Percentiles rank a stretch among this genome's conserved stretches.
These are phyloP conservation scores for Aspergillus tubingensis DNA, from an alignment of 2,329 filamentous ascomycete genomes.

Conservation along the genomic window DNA sequence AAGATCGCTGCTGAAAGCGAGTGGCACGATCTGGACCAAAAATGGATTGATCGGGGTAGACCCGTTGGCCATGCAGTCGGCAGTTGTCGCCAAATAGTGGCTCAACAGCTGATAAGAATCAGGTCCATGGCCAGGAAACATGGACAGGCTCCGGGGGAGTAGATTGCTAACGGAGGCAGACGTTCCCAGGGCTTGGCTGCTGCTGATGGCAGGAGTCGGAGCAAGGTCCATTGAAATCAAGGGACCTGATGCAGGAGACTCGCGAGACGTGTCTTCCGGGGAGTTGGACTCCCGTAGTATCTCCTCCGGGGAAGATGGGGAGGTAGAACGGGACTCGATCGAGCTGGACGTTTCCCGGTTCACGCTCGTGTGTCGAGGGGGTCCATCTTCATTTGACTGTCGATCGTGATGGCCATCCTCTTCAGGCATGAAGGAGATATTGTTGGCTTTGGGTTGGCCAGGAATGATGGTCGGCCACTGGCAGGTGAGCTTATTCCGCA, in stretches of 20 bases:
- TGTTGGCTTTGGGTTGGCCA: constrained; percentile 11
- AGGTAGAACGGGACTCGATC: background rate
- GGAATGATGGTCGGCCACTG: constrained; percentile 29
- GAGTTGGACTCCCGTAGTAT: background rate
- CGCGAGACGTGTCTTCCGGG: background rate
- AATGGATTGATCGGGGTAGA: constrained; percentile 52
- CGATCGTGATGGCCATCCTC: background rate
- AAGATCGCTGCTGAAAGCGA: constrained; percentile 51
- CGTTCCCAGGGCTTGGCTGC: background rate
- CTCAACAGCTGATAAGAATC: constrained; percentile 44
- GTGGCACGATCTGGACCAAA: constrained; percentile 48
- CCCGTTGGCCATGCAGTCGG: constrained; percentile 52
- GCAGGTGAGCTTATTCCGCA: constrained; percentile 32
- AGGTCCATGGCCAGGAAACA: constrained; percentile 31
- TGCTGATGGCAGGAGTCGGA: background rate
- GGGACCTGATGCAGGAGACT: background rate
- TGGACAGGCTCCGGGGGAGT: constrained; percentile 29
- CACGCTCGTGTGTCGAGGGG: background rate
- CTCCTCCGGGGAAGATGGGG: background rate
- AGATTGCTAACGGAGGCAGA: constrained; percentile 21
- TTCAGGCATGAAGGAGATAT: constrained; percentile 1
- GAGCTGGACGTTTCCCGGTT: background rate
- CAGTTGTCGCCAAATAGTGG: constrained; percentile 50
- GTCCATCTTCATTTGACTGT: background rate
- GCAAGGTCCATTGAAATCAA: background rate